Evolutionary conservation across 495 filamentous ascomycete species (phyloP), one percentile per base, ranked within the genome.

Genomic region (Xylaria castorea): DNA sequence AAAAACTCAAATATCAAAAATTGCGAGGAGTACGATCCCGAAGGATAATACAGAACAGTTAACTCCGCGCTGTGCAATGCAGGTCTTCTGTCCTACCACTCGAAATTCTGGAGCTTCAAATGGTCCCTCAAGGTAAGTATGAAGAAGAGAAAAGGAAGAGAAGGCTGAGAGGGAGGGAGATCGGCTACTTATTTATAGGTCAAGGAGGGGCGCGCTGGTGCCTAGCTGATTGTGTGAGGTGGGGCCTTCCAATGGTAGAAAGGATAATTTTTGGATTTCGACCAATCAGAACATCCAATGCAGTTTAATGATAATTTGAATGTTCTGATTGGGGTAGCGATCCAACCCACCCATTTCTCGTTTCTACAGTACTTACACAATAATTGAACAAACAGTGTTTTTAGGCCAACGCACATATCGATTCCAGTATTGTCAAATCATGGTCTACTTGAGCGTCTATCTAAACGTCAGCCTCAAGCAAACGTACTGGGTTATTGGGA

Each of bases 11-110:
- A 86, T 85, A 90, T 84, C 88, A 91, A 91, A 91, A 89, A 91
- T 91, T 91, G 77, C 88, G 87, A 87, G 85, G 86, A 84, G 86
- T 85, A 89, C 86, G 88, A 87, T 87, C 87, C 90, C 89, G 88
- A 89, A 91, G 83, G 85, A 88, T 87, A 87, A 86, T 90, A 86
- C 88, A 89, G 86, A 80, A 81, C 85, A 83, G 85, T 87, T 82
- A 89, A 84, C 88, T 82, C 90, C 90, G 85, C 90, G 89, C 75
- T 92, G 90, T 92, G 90, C 89, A 91, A 92, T 92, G 90, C 87
- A 92, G 89, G 89, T 83, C 88, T 90, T 86, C 85, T 85, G 80
- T 80, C 81, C 84, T 89, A 85, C 85, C 83, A 83, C 75, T 81
- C 86, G 81, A 85, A 82, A 83, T 87, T 89, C 83, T 81, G 91